Evolutionary conservation across 164 flowering plant genomes (phyloP), one percentile per base, ranked within the genome.

Genomic region (Vitis riparia): DNA sequence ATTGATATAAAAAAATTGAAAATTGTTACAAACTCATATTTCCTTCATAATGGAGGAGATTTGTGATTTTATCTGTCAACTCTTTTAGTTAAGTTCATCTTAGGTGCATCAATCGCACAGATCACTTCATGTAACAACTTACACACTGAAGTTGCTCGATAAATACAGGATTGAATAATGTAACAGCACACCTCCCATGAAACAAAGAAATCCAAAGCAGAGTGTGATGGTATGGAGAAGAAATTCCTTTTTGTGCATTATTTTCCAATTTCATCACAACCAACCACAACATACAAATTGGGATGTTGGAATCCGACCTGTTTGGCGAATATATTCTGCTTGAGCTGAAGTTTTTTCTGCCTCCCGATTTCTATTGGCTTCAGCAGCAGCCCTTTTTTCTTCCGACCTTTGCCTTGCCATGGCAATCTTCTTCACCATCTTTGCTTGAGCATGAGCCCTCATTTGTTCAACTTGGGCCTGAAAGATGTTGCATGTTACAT

Each of bases 351-450:
- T 75, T 82, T 69, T 86, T 68, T 82, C 89, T n/a, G 89, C 94
- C 19, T 82, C 82, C 9, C 71, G 78, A n/a, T 76, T 85, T 71
- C 74, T 88, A 59, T 71, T 78, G 11, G 92, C 84, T 76, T 91
- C 94, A 1, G 94, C 91, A 23, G 82, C 84, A 5, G 81, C 87
- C n/a, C 82, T 71, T 69, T 86, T 87, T 67, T 85, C 91, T 82
- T 89, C 98, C 13, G 94, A 87, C 68, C 65, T 86, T 75, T 87
- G 90, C 78, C 85, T 81, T 47, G 91, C 79, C 78, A 86, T 70
- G 55, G 93, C 87, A 11, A 89, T 80, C 84, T 86, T 89, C 76
- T 86, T 89, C 79, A 81, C 85, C 89, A 87, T 87, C 77, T 88
- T 89, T 51, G 91, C 93, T 75, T 86, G 86, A 57, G 96, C 89